Percentiles rank a stretch among this genome's conserved stretches.
phyloP scores from a whole-genome alignment of 331 rosid genomes.

The Acacia pycnantha region DNA sequence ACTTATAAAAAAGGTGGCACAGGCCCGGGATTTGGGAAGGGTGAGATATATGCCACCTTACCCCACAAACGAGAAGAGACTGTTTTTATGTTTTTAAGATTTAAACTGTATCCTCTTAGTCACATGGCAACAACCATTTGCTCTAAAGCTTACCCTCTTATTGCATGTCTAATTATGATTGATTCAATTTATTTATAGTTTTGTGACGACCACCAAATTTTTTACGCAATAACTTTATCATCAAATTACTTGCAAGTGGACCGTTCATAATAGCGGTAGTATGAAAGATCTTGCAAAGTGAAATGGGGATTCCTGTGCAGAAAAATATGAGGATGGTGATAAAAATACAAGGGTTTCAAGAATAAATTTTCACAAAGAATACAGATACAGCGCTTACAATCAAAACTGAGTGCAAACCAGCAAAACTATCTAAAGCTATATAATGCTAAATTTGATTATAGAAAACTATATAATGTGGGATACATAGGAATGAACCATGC shows the following conservation, averaged over 20 bases:
- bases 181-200: neutral
- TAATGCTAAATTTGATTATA: slow-evolving; percentile 17
- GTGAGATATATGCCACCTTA: too few relatives aligned
- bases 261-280: neutral
- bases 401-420: slow-evolving; percentile 19
- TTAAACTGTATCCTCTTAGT: too few relatives aligned
- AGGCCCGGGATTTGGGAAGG: too few relatives aligned
- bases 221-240: neutral
- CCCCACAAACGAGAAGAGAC: too few relatives aligned
- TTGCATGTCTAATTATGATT: too few relatives aligned
- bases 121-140: too few relatives aligned
- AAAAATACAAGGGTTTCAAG: slow-evolving; percentile 2
- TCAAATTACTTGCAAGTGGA: neutral
- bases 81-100: too few relatives aligned
- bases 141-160: too few relatives aligned
- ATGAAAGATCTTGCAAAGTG: slow-evolving; percentile 1
- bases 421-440: slow-evolving; percentile 26
- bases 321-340: slow-evolving; percentile 6
- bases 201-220: neutral
- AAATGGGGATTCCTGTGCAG: neutral
- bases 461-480: slow-evolving; percentile 35
- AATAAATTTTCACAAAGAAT: slow-evolving; percentile 3
- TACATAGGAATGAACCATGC: slow-evolving; percentile 27
- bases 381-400: slow-evolving; percentile 1
- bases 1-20: neutral